Conservation (phyloP, 2,329 filamentous ascomycete species). For the Trichoderma citrinoviride region DNA sequence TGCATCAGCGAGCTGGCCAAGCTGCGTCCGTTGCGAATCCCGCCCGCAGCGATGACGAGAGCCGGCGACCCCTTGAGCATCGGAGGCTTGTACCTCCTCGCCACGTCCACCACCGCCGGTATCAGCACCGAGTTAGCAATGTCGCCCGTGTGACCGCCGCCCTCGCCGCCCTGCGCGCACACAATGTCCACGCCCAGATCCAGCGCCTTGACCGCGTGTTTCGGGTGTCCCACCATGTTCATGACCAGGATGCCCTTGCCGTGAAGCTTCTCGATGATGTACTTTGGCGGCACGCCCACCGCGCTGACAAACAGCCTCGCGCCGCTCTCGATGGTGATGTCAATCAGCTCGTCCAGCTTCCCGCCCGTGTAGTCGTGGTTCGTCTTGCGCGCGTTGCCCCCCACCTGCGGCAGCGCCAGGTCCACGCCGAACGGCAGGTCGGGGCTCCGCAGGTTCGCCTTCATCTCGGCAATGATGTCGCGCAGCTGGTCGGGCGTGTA, state of each 20-base stretch:
- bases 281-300: constrained; percentile 77
- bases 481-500: constrained; percentile 74
- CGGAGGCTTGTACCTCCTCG: constrained; percentile 65
- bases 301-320: constrained; percentile 83
- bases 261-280: constrained; percentile 74
- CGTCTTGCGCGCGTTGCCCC: constrained; percentile 77
- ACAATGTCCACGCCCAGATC: constrained; percentile 85
- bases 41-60: constrained; percentile 84
- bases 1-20: constrained; percentile 82
- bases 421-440: constrained; percentile 85
- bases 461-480: constrained; percentile 81
- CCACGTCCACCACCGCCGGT: constrained; percentile 83
- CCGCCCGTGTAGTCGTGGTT: constrained; percentile 96
- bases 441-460: constrained; percentile 64
- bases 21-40: constrained; percentile 77
- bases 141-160: constrained; percentile 88
- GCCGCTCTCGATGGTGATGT: constrained; percentile 80
- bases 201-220: constrained; percentile 85
- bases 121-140: constrained; percentile 83
- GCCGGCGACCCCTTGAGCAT: constrained; percentile 67
- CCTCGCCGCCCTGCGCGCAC: constrained; percentile 89
- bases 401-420: constrained; percentile 85
- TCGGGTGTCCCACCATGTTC: constrained; percentile 96
- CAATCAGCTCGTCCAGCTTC: constrained; percentile 81
- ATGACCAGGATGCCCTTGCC: constrained; percentile 78